Evolutionary conservation across 371 early-diverging fungal species (phyloP), one percentile per base, ranked within the genome.

Genomic region (Chytridium lagenaria): DNA sequence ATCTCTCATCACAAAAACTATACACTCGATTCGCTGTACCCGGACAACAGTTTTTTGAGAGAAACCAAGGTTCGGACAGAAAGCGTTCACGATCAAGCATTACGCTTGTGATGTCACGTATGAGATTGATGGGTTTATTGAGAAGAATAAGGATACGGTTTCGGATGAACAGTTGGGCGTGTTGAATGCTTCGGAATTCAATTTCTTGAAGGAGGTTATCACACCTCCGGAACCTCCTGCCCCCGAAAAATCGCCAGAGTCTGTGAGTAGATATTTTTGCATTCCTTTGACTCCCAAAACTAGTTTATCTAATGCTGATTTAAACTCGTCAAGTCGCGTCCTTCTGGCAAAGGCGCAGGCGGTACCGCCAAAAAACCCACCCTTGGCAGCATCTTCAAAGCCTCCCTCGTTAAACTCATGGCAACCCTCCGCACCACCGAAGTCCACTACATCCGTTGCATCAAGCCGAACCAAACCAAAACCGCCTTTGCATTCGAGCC

Each of bases 381-480:
- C 2, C 67, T 75, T 16, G 75, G 75, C 1, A 63, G 69, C 55
- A 71, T 75, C 28, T 75, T 71, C 49, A 67, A 76, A 52, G 50
- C 31, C 28, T 76, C 76, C 23, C 66, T 80, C 49, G 66, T 67
- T 15, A 59, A 67, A 12, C 68, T 79, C 19, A 77, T 79, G 68
- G 65, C 57, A 31, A 77, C 73, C 22, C 72, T 80, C 1, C 50
- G 67, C 23, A 67, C 66, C 22, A 80, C 69, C 3, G 63, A 75
- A 44, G 75, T 75, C 10, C 77, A 77, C 63, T 99, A 99, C 80
- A 97, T 98, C 74, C 94, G 98, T 70, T 98, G 98, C 89, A 96
- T 98, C 83, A 98, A 98, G 81, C 98, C 98, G 22, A 98, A 98
- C 84, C 95, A 93, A 80, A 91, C 90, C 68, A 98, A 98, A 82